Base-by-base conservation (phyloP, 2,329 filamentous ascomycete species). In the Fusarium redolens region DNA sequence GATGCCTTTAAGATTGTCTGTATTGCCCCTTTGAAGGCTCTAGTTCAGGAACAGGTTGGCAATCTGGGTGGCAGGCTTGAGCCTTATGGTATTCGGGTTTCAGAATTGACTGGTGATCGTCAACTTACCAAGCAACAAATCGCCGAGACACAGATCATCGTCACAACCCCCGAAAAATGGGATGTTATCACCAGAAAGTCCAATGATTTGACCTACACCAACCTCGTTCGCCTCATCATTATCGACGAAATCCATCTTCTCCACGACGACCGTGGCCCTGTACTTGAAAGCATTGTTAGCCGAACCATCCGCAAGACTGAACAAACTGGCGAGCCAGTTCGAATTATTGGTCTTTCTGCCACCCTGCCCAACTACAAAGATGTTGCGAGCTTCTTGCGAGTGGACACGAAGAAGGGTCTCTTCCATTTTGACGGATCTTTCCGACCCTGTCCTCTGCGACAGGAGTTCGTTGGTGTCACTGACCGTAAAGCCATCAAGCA, bases 401-500 rank as follows among this genome's bases (percentile, higher is more conserved):
- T 97, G 35, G 95, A 99, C 77, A 89, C 91, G 15, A 85, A 90
- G 52, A 97, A 94, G 76, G 96, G 93, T 38, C 87, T 98, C 59
- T 98, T 97, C 87, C 95, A 99, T 81, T 99, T 99, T 76, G 96
- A 99, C 81, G 94, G 93, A 47, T 95, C 95, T 7, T 99, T 92
- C 86, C 89, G 96, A 76, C 97, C 96, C 69, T 99, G 96, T 81
- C 96, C 96, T 4, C 83, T 99, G 76, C 95, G 94, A 77, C 96
- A 99, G 81, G 97, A 99, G 81, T 99, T 98, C 79, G 94, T 99
- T 75, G 96, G 96, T 59, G 93, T 99, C 47, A 98, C 96, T 0
- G 96, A 99, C 76, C 97, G 96, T 85, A 98, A 98, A 82, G 93
- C 96, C 10, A 99, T 99, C 84, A 99, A 98, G 84, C 96, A 99